Percentiles rank a stretch among this genome's conserved stretches.
These are phyloP conservation scores for Dothiorella sarmentorum DNA, from an alignment of 2,329 filamentous ascomycete species.

Conservation along the genomic window DNA sequence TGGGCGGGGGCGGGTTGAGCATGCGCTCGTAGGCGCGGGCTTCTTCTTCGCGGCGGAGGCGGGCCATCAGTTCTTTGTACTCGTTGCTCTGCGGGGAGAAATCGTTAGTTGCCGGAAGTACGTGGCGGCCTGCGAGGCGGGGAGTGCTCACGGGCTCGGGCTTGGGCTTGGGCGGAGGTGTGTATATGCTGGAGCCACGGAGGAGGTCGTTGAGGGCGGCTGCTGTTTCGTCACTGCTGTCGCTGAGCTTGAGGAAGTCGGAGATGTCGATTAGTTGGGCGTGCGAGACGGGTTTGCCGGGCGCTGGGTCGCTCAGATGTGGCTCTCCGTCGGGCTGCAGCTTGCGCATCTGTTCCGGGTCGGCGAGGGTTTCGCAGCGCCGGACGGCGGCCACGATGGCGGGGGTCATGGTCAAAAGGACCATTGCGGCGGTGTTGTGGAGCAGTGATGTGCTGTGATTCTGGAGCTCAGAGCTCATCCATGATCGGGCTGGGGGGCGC, in stretches of 20 bases:
- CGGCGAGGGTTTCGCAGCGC: conserved; percentile 26
- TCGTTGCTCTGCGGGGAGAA: conserved; percentile 60
- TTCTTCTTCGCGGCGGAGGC: conserved; percentile 79
- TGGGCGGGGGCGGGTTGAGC: conserved; percentile 57
- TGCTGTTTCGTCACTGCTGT: not conserved
- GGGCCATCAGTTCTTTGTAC: conserved; percentile 84
- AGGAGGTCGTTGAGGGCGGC: conserved; percentile 65
- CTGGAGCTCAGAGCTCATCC: conserved; percentile 3
- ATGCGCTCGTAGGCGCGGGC: conserved; percentile 77
- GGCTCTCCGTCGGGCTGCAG: conserved; percentile 44
- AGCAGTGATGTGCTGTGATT: conserved; percentile 3
- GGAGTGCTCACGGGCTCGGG: conserved; percentile 63
- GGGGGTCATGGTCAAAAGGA: conserved; percentile 72
- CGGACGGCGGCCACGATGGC: conserved; percentile 62
- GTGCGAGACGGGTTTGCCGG: conserved; percentile 70
- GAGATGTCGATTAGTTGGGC: conserved; percentile 64
- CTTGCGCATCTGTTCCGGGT: conserved; percentile 24
- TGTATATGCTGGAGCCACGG: conserved; percentile 67
- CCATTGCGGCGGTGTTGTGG: conserved; percentile 51
- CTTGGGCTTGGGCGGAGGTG: conserved; percentile 76
- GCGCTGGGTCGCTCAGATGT: conserved; percentile 46
- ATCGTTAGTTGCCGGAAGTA: too few relatives aligned
- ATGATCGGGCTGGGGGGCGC: not conserved
- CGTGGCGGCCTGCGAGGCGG: not conserved
- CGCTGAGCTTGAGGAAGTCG: conserved; percentile 45